These are phyloP conservation scores for Ceratocystis eucalypticola DNA, from an alignment of 2,329 filamentous ascomycete species.

Conservation along the genomic window DNA sequence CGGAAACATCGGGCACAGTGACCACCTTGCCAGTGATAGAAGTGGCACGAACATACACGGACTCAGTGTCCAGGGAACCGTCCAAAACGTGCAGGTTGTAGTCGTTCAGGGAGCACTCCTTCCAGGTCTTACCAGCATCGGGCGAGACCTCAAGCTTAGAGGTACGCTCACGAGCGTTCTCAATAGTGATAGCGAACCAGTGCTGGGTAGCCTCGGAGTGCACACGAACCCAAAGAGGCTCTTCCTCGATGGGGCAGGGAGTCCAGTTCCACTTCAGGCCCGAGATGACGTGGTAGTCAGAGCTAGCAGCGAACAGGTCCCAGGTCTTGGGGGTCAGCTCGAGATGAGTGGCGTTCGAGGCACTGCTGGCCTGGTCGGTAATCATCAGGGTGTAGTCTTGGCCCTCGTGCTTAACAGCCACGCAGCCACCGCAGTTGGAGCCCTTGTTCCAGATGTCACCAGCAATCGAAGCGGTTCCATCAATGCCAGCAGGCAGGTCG, in stretches of 20 bases:
- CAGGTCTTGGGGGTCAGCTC: slow-evolving; percentile 17
- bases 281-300: not conserved
- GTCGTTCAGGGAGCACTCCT: slow-evolving; percentile 7
- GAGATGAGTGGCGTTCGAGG: slow-evolving; percentile 18
- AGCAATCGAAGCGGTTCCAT: slow-evolving; percentile 13
- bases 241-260: slow-evolving; percentile 15
- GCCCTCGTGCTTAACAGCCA: slow-evolving; percentile 15
- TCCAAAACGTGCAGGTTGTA: slow-evolving; percentile 18
- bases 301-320: slow-evolving; percentile 13
- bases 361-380: slow-evolving; percentile 13
- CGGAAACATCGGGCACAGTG: slow-evolving; percentile 8
- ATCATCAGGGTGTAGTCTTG: slow-evolving; percentile 17
- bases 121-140: slow-evolving; percentile 16
- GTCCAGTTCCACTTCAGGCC: slow-evolving; percentile 16
- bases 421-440: slow-evolving; percentile 18
- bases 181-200: slow-evolving; percentile 21
- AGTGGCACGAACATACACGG: slow-evolving; percentile 11
- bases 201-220: slow-evolving; percentile 20
- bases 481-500: slow-evolving; percentile 12
- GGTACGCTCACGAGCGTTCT: slow-evolving; percentile 21
- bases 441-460: slow-evolving; percentile 19
- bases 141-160: slow-evolving; percentile 19
- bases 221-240: slow-evolving; percentile 20
- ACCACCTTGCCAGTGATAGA: slow-evolving; percentile 18
- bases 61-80: slow-evolving; percentile 10